These are phyloP conservation scores for Neurospora sp. DNA, from an alignment of 495 filamentous ascomycete genomes.

Conservation along the genomic window DNA sequence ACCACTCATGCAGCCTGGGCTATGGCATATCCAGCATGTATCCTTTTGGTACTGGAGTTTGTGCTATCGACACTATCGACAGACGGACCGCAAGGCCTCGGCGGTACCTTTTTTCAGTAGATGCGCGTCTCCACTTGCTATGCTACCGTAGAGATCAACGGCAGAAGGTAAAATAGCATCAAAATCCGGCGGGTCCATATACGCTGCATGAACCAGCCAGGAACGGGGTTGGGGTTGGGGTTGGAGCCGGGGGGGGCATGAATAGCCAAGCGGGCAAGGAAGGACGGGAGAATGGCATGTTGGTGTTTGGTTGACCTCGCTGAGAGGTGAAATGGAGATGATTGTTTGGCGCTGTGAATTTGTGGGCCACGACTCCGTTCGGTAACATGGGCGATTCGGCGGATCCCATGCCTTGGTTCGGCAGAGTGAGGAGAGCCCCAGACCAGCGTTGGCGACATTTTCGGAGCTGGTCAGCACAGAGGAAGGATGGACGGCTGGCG, in stretches of 20 bases:
- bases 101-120: conserved; percentile 25
- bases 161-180: conserved; percentile 16
- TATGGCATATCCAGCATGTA: conserved; percentile 22
- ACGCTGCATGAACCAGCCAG: conserved; percentile 29
- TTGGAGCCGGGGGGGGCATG: neutral
- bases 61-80: conserved; percentile 4
- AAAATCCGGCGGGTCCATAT: conserved; percentile 23
- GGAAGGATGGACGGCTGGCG: conserved; percentile 7
- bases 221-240: conserved; percentile 4
- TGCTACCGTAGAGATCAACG: conserved; percentile 15
- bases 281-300: neutral
- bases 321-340: neutral
- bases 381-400: conserved; percentile 21
- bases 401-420: conserved; percentile 8
- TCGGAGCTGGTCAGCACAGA: conserved; percentile 1
- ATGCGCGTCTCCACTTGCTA: conserved; percentile 30
- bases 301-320: neutral
- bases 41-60: conserved; percentile 17
- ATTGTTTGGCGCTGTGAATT: too few relatives aligned
- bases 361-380: conserved; percentile 3
- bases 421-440: conserved; percentile 1
- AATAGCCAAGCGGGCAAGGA: neutral
- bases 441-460: neutral
- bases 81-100: conserved; percentile 5
- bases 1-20: conserved; percentile 42